phyloP scores from a whole-genome alignment of 23 red algal genomes.

The Gracilaria domingensis region DNA sequence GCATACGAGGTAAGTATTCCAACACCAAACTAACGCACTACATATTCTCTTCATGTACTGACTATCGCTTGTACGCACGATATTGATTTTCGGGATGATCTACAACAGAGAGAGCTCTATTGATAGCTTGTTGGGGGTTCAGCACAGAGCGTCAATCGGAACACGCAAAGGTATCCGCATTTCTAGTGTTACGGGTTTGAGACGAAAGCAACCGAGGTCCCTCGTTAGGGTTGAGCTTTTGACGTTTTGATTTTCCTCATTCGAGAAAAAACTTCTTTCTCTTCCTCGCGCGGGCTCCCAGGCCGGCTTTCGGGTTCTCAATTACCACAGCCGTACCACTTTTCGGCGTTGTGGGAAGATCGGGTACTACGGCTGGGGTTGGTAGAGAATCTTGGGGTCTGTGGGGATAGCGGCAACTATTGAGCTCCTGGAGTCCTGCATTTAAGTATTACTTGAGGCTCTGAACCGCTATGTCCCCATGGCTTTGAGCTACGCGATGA shows the following conservation, averaged over 20 bases:
- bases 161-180: too few species aligned
- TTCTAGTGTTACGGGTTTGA: not conserved
- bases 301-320: not conserved
- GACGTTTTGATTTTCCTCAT: not conserved
- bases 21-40: not conserved
- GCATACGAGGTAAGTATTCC: not conserved
- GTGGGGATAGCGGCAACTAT: not conserved
- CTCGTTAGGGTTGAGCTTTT: not conserved
- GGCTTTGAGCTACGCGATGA: not conserved
- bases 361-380: not conserved
- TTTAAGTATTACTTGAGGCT: not conserved
- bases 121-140: not conserved
- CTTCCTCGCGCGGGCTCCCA: not conserved
- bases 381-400: not conserved
- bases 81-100: not conserved
- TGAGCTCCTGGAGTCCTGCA: not conserved
- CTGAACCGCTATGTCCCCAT: not conserved
- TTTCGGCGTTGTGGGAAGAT: not conserved
- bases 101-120: not conserved
- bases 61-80: not conserved
- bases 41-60: not conserved
- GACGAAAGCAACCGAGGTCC: too few species aligned
- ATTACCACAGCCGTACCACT: not conserved
- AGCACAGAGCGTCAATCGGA: too few species aligned
- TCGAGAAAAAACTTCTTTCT: not conserved